Base-by-base conservation (phyloP, 2,329 filamentous ascomycete genomes). In the Claviceps arundinis region DNA sequence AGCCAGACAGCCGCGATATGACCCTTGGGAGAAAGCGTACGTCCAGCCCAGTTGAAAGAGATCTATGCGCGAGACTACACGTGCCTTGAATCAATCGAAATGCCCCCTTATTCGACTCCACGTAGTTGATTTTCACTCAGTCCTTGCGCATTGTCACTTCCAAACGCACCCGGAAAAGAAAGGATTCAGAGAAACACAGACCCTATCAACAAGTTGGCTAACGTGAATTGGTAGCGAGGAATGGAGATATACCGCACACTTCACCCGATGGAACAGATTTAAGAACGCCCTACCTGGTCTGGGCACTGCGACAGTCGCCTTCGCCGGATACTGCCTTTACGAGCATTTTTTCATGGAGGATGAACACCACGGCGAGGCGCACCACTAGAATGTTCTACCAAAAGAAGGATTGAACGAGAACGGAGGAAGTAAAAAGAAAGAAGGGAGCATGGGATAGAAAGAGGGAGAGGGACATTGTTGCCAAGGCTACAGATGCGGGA, bases 201-300 rank as follows among this genome's bases (percentile, higher is more conserved):
- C 30, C 30, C 30, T 34, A 9, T 34, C 8, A 34, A 34, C 30
- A 26, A 4, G 13, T 13, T 37, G 19, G 22, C 49, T 50, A 40
- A 50, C 42, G n/a, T 5, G 16, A n/a, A 11, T 22, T 19, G 41
- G 41, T 13, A 98, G 93, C 65, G 93, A 98, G 75, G 80, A 87
- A 65, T 98, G 93, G 93, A 81, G 93, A 70, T 96, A 95, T 76
- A 83, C 79, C 38, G 93, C 91, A 57, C 84, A 81, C 51, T 97
- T 96, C 76, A 85, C 84, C 59, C 81, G 91, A 62, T 86, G 76
- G 73, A 95, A 95, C 73, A 85, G 93, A 61, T 93, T 96, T 76
- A 89, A 84, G 73, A 75, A 79, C 63, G 76, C 82, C 57, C 89
- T 98, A 67, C 93, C 93, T 40, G 93, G 93, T 56, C 77, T 98